Conservation (phyloP, 495 filamentous ascomycete species). For the Annulohypoxylon stygium region DNA sequence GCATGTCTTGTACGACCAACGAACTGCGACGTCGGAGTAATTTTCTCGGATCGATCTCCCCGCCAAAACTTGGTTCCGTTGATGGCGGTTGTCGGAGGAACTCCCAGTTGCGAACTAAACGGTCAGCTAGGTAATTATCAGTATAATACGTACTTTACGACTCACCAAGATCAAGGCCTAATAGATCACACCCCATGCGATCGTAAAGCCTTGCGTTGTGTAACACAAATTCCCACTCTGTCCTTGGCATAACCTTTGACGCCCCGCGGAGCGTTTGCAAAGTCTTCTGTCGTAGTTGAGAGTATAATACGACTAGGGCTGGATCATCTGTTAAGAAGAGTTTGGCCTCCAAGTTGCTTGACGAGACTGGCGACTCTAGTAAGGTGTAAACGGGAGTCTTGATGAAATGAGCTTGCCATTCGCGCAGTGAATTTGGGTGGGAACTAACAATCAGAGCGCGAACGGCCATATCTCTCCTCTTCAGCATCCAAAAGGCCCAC, state of each 20-base stretch:
- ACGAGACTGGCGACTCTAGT: conserved; percentile 69
- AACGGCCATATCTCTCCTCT: conserved; percentile 84
- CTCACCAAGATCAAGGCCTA: conserved; percentile 82
- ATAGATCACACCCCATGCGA: conserved; percentile 95
- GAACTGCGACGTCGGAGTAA: conserved; percentile 79
- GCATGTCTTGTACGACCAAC: conserved; percentile 84
- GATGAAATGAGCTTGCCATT: conserved; percentile 35
- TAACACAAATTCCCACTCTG: conserved; percentile 90
- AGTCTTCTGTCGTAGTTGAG: conserved; percentile 86
- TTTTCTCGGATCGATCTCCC: conserved; percentile 72
- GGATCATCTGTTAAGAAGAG: conserved; percentile 92
- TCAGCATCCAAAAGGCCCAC: conserved; percentile 97
- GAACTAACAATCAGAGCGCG: conserved; percentile 76
- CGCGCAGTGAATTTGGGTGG: background rate
- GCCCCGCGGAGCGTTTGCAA: conserved; percentile 88
- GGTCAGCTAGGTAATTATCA: background rate
- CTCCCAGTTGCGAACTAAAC: conserved; percentile 82
- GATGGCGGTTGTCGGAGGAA: conserved; percentile 71
- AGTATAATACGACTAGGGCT: conserved; percentile 86
- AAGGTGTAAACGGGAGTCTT: conserved; percentile 83
- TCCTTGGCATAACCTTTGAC: conserved; percentile 79
- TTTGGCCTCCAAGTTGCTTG: conserved; percentile 73
- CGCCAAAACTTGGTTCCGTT: conserved; percentile 48
- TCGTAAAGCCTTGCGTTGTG: conserved; percentile 90
- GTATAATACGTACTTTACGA: background rate